These are phyloP conservation scores for Suillus subluteus DNA, from an alignment of 768 basidiomycete genomes.

Conservation along the genomic window DNA sequence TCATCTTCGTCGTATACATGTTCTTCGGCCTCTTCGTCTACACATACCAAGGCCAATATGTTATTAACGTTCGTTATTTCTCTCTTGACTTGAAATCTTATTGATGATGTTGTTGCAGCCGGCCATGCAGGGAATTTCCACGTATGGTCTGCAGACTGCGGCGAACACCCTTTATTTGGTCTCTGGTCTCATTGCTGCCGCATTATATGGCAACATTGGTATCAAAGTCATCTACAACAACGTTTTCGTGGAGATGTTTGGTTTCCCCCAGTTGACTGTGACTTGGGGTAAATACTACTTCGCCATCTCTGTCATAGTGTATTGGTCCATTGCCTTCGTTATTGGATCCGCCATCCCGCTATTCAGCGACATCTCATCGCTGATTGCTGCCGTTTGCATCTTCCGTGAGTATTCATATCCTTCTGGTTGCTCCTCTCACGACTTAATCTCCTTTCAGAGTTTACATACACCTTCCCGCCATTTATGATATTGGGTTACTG, in stretches of 20 bases:
- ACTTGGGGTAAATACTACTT: slow-evolving; percentile 34
- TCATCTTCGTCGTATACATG: slow-evolving; percentile 60
- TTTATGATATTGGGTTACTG: slow-evolving; percentile 36
- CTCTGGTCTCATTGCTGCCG: slow-evolving; percentile 61
- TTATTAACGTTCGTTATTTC: slow-evolving; percentile 27
- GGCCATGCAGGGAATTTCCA: slow-evolving; percentile 37
- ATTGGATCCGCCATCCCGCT: slow-evolving; percentile 65
- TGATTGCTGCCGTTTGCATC: slow-evolving; percentile 62
- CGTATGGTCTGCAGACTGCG: slow-evolving; percentile 36
- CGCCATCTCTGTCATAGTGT: slow-evolving; percentile 26
- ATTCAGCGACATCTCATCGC: slow-evolving; percentile 52
- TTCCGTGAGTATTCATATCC: slow-evolving; percentile 40
- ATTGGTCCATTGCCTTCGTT: slow-evolving; percentile 47
- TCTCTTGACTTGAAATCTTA: neutral
- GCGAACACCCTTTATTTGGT: slow-evolving; percentile 50
- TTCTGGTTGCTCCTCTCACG: slow-evolving; percentile 40
- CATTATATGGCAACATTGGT: slow-evolving; percentile 66
- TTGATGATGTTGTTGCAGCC: slow-evolving; percentile 18
- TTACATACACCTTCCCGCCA: slow-evolving; percentile 45
- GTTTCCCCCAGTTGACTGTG: slow-evolving; percentile 53
- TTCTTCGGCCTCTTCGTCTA: slow-evolving; percentile 61
- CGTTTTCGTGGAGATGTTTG: slow-evolving; percentile 51
- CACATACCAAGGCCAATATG: slow-evolving; percentile 65
- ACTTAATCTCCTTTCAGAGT: slow-evolving; percentile 34
- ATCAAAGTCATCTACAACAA: slow-evolving; percentile 61